Percentiles rank a stretch among this genome's conserved stretches.
These are phyloP conservation scores for Colletotrichum abscissum DNA, from an alignment of 2,329 filamentous ascomycete species.

Conservation along the genomic window DNA sequence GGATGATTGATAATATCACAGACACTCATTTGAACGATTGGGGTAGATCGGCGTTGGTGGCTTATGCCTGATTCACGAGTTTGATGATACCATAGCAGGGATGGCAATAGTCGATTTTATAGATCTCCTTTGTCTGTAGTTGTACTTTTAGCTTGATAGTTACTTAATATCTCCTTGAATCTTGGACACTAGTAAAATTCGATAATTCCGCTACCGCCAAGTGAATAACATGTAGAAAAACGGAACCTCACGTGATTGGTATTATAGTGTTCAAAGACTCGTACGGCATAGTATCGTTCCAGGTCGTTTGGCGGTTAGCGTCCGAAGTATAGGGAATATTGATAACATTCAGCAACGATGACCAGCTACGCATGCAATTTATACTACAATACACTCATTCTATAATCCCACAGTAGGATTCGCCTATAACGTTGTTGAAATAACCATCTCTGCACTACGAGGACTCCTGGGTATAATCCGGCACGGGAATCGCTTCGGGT, in stretches of 20 bases:
- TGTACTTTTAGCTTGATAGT: neutral
- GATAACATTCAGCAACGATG: too few species aligned
- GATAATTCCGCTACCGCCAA: too few species aligned
- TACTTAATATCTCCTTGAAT: neutral
- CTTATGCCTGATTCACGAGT: slow-evolving; percentile 2
- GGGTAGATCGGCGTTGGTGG: slow-evolving; percentile 18
- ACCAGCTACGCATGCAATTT: neutral
- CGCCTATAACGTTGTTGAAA: neutral
- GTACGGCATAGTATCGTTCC: too few species aligned
- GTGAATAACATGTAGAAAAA: too few species aligned
- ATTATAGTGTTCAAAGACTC: too few species aligned
- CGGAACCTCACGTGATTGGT: too few species aligned
- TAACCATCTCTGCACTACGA: neutral
- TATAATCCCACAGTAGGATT: neutral
- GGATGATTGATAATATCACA: neutral
- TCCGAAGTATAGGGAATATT: too few species aligned
- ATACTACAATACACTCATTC: neutral
- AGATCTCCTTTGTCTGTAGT: slow-evolving; percentile 26
- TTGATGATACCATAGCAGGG: slow-evolving; percentile 27
- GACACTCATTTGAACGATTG: neutral
- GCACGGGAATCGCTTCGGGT: slow-evolving; percentile 4
- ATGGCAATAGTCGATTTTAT: slow-evolving; percentile 1
- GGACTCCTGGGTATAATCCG: neutral
- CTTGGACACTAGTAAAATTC: too few species aligned
- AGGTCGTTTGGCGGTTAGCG: too few species aligned